Base-by-base conservation (phyloP, 331 rosid species). In the Arachis monticola region DNA sequence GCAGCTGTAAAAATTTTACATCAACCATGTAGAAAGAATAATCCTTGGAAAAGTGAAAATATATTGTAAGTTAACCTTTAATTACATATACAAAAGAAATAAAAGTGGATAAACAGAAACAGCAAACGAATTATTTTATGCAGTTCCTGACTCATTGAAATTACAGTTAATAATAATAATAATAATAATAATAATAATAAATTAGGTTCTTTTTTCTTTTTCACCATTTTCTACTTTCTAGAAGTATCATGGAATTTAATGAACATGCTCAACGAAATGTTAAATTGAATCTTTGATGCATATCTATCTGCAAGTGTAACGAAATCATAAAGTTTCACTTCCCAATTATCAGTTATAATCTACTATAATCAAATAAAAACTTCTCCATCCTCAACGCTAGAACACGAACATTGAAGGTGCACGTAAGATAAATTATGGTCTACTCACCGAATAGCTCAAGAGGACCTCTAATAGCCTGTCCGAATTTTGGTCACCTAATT, bases 391-490 rank as follows among this genome's bases (percentile, higher is more conserved):
- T 13, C 55, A 5, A 69, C 69, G 42, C 46, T 58, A 76, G 67
- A 46, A 7, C 48, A n/a, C 52, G 2, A 5, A 31, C 7, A 8
- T 57, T 40, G 30, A 42, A 82, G 44, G 5, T 31, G 71, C 44
- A 74, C 57, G 38, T 60, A 73, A 71, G 47, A 32, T 53, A 12
- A 10, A 56, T 41, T 75, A 41, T 64, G 51, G 35, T 66, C 70
- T 56, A 87, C 93, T 83, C 78, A 90, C 99, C 60, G 90, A 74
- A 79, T 46, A 69, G n/a, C 83, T 69, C 52, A 89, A 80, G 78
- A 95, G 91, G 45, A 90, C 82, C 85, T 95, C 96, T 88, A 92
- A 69, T 60, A 92, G 78, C 79, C 79, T 70, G 56, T 92, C 97
- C 51, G 86, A 83, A 63, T 95, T 84, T 55, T 81, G 89, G 69